phyloP scores from a whole-genome alignment of 2,329 filamentous ascomycete genomes.

The Colletotrichum lupini region DNA sequence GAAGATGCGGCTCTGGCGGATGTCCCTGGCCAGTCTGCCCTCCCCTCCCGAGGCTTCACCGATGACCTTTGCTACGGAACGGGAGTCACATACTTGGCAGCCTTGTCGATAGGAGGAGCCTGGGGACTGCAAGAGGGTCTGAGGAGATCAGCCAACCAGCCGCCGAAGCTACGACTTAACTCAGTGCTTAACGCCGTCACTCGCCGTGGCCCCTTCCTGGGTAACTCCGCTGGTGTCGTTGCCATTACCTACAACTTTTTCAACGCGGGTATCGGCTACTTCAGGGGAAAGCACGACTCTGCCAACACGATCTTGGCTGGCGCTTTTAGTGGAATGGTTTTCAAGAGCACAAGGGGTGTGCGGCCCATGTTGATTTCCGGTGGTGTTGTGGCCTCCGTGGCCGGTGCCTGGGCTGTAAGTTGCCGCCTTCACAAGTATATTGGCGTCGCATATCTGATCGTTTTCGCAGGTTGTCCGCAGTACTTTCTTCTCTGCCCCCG shows the following conservation, averaged over 20 bases:
- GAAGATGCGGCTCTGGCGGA: conserved; percentile 92
- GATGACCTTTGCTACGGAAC: conserved; percentile 99
- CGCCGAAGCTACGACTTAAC: conserved; percentile 93
- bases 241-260: conserved; percentile 96
- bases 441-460: conserved; percentile 10
- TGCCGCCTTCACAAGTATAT: neutral
- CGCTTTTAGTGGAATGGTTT: conserved; percentile 88
- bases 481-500: conserved; percentile 54
- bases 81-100: conserved; percentile 92
- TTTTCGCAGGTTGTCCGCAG: conserved; percentile 49
- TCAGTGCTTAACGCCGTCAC: conserved; percentile 95
- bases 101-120: conserved; percentile 83
- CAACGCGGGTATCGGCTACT: conserved; percentile 84
- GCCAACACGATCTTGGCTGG: conserved; percentile 90
- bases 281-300: conserved; percentile 87
- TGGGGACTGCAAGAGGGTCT: conserved; percentile 95
- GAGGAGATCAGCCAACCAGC: conserved; percentile 77
- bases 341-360: conserved; percentile 93
- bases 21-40: conserved; percentile 85
- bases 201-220: conserved; percentile 90
- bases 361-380: conserved; percentile 96
- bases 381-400: conserved; percentile 86
- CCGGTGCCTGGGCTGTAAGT: conserved; percentile 91
- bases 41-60: conserved; percentile 96
- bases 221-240: conserved; percentile 95